A percentile compares a stretch with the other conserved stretches of the same genome.
Conservation (phyloP, 1,284 basidiomycete genomes). For the Apiotrichum gracile region DNA sequence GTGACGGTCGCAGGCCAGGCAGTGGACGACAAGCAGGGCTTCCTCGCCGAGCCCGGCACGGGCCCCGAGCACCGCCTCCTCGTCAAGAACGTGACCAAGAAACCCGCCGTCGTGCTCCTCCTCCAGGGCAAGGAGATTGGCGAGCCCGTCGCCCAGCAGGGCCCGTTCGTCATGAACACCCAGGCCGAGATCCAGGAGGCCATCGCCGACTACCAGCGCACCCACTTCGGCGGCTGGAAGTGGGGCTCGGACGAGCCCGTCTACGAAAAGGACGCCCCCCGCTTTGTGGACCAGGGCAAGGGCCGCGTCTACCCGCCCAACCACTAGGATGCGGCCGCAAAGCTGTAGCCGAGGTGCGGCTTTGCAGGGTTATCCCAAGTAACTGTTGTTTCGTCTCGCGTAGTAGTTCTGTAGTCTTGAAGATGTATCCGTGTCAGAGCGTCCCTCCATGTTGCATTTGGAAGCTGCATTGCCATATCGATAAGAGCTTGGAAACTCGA, state of each 20-base stretch:
- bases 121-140: conserved; percentile 12
- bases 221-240: conserved; percentile 11
- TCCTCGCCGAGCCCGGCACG: not conserved
- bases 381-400: too few relatives aligned
- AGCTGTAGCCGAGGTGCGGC: not conserved
- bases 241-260: conserved; percentile 5
- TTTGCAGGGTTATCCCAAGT: too few relatives aligned
- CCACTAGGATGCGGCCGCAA: not conserved
- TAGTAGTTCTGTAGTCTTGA: too few relatives aligned
- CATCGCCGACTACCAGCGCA: conserved; percentile 10
- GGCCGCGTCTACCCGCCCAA: not conserved
- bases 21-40: conserved; percentile 4
- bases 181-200: conserved; percentile 13
- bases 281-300: conserved; percentile 12
- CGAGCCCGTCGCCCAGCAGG: conserved; percentile 16
- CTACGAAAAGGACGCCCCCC: not conserved
- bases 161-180: conserved; percentile 19
- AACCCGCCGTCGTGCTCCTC: conserved; percentile 6
- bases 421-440: too few relatives aligned
- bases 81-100: conserved; percentile 6
- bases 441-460: too few relatives aligned
- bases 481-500: too few relatives aligned
- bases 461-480: too few relatives aligned
- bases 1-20: conserved; percentile 9
- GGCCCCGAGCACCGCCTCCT: conserved; percentile 3